A percentile compares a stretch with the other conserved stretches of the same genome.
These are phyloP conservation scores for Clarireedia homoeocarpa DNA, from an alignment of 2,329 filamentous ascomycete species.

Conservation along the genomic window DNA sequence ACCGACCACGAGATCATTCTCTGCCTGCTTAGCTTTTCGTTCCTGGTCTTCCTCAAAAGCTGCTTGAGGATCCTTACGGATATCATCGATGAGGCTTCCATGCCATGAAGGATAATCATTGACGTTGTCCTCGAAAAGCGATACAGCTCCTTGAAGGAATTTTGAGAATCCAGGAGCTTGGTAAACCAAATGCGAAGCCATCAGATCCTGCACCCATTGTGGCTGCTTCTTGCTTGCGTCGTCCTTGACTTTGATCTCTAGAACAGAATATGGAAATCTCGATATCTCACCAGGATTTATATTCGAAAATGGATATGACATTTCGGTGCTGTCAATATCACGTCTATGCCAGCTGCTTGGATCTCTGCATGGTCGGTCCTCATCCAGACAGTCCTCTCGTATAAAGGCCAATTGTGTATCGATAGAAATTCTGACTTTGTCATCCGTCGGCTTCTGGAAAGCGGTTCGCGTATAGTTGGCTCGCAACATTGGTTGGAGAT, in stretches of 20 bases:
- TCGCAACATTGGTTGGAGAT: conserved; percentile 75
- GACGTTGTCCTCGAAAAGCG: conserved; percentile 90
- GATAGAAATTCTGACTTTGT: conserved; percentile 83
- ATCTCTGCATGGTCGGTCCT: conserved; percentile 78
- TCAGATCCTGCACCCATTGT: conserved; percentile 85
- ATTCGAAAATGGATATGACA: conserved; percentile 80
- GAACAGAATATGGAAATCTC: conserved; percentile 80
- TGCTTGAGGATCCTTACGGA: conserved; percentile 81
- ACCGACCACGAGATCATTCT: conserved; percentile 83
- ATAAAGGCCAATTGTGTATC: conserved; percentile 91
- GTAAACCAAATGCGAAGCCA: conserved; percentile 86
- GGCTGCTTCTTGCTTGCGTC: conserved; percentile 58
- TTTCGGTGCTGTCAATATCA: conserved; percentile 76
- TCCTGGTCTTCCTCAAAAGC: conserved; percentile 91
- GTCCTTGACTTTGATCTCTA: conserved; percentile 86
- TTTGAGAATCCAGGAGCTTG: conserved; percentile 89
- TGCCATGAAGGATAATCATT: conserved; percentile 97
- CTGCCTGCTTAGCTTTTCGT: conserved; percentile 68
- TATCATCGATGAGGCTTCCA: conserved; percentile 83
- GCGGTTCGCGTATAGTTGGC: conserved; percentile 92
- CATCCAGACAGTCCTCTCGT: conserved; percentile 67
- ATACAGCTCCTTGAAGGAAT: conserved; percentile 88
- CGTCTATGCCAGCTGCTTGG: conserved; percentile 82
- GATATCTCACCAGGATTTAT: conserved; percentile 88
- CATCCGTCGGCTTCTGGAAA: conserved; percentile 91